Conservation (phyloP, 2,329 filamentous ascomycete genomes). For the Ceratocystis ficicola region DNA sequence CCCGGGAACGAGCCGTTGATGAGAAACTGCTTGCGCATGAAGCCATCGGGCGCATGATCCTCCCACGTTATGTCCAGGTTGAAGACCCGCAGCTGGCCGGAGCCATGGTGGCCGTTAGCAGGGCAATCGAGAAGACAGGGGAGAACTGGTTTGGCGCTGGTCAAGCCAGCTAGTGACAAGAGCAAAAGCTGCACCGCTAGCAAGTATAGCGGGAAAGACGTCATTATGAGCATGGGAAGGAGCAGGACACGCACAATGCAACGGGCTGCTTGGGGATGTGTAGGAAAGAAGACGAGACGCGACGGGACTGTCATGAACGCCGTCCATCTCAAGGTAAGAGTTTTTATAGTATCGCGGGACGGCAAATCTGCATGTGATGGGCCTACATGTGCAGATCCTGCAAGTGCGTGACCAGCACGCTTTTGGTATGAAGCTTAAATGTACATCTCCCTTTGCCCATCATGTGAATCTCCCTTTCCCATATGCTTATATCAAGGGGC, state of each 20-base stretch:
- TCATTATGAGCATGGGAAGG: neutral
- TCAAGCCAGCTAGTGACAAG: neutral
- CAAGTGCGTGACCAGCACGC: neutral
- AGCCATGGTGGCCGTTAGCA: neutral
- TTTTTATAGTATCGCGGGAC: neutral
- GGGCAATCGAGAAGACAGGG: neutral
- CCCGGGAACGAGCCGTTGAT: slow-evolving; percentile 52
- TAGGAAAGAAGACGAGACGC: neutral
- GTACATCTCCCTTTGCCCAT: neutral
- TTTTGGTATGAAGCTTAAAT: neutral
- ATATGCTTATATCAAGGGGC: neutral
- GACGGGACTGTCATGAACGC: neutral
- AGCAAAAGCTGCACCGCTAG: neutral
- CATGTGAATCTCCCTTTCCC: neutral
- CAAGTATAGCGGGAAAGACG: neutral
- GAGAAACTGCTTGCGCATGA: slow-evolving; percentile 35
- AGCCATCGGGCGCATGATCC: slow-evolving; percentile 35
- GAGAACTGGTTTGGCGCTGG: neutral
- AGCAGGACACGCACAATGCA: neutral
- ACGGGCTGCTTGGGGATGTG: neutral
- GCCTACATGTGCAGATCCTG: neutral
- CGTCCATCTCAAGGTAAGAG: too few relatives aligned
- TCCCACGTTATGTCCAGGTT: slow-evolving; percentile 31
- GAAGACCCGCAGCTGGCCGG: slow-evolving; percentile 23
- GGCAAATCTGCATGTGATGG: too few relatives aligned